Evolutionary conservation across 2,329 filamentous ascomycete species (phyloP).

Genomic region (Aspergillus arachidicola): DNA sequence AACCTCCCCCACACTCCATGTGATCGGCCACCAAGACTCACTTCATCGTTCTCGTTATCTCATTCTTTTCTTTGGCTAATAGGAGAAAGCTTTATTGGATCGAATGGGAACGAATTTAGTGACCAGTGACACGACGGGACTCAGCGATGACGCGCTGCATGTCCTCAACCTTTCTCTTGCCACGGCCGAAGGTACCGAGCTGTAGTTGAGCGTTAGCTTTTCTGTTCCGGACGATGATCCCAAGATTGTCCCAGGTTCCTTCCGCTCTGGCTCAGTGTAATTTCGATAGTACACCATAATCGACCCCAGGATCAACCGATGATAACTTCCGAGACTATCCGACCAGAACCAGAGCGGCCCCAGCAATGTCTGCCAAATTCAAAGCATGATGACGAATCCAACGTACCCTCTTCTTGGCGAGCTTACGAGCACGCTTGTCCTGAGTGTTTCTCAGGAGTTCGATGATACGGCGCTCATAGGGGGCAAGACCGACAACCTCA

Average conservation of each 20-base stretch:
- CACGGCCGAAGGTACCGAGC: conserved; percentile 98
- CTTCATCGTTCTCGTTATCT: conserved; percentile 28
- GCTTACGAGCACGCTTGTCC: conserved; percentile 98
- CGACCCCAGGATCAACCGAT: not conserved
- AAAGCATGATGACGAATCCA: conserved; percentile 9
- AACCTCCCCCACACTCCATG: conserved; percentile 12
- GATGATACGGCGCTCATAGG: conserved; percentile 98
- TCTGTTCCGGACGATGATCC: not conserved
- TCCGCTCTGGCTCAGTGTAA: not conserved
- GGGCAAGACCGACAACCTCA: conserved; percentile 93
- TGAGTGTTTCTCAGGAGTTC: conserved; percentile 98
- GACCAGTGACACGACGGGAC: conserved; percentile 73
- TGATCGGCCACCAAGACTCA: conserved; percentile 14
- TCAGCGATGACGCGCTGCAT: conserved; percentile 97
- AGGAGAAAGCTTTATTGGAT: conserved; percentile 20
- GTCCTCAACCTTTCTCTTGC: conserved; percentile 99
- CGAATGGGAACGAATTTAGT: conserved; percentile 53
- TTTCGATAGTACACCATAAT: not conserved
- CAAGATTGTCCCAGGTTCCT: not conserved
- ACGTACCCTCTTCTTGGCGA: conserved; percentile 97
- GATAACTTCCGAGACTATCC: not conserved
- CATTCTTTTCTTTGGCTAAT: conserved; percentile 27
- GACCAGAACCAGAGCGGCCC: conserved; percentile 4
- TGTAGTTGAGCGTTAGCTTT: conserved; percentile 41
- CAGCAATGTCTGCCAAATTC: not conserved